Conservation (phyloP, 192 early-diverging fungal genomes). For the Globomyces pollinis-pini region DNA sequence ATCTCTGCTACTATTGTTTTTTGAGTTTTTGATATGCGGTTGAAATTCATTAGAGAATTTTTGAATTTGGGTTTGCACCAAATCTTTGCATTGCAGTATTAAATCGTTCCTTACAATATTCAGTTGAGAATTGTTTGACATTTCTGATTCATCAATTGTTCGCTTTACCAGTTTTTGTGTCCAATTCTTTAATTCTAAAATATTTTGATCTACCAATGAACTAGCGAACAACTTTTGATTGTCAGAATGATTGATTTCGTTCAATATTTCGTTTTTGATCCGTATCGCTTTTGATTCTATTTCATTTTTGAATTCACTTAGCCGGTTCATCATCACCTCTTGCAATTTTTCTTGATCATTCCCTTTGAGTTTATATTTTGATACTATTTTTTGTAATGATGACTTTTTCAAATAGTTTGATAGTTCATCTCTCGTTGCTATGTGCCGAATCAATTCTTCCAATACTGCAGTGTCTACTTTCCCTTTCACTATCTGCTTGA, state of each 20-base stretch:
- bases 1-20: slow-evolving; percentile 21
- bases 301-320: background rate
- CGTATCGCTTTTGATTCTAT: no score
- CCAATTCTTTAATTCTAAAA: no score
- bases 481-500: no score
- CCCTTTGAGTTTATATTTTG: no score
- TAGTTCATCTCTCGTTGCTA: slow-evolving; percentile 41
- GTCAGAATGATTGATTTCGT: no score
- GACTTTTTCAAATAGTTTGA: background rate
- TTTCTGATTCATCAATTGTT: no score
- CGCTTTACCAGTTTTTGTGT: no score
- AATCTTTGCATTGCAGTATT: slow-evolving; percentile 9
- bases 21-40: slow-evolving; percentile 1
- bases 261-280: no score
- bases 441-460: slow-evolving; percentile 36
- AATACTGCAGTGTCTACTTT: slow-evolving; percentile 39
- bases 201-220: background rate
- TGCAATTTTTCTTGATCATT: background rate
- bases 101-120: no score
- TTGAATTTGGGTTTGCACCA: background rate
- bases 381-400: background rate
- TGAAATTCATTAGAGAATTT: background rate
- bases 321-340: background rate
- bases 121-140: background rate
- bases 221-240: no score